A percentile compares a stretch with the other conserved stretches of the same genome.
Conservation (phyloP, 345 rosid genomes). For the Gossypioides kirkii region DNA sequence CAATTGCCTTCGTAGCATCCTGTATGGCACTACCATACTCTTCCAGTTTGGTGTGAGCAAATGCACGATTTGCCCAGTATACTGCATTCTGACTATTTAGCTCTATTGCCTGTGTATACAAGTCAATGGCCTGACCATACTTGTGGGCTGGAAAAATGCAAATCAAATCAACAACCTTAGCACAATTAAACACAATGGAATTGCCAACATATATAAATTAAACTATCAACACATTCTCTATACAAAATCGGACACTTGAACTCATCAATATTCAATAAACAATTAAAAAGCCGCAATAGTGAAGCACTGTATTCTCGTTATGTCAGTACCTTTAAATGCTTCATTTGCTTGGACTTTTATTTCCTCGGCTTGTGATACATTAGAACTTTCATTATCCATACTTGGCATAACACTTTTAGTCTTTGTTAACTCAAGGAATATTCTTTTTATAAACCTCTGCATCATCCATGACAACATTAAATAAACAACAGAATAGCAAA, state of each 20-base stretch:
- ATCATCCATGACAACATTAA: not conserved
- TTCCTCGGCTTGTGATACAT: constrained; percentile 39
- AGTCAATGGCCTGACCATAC: constrained; percentile 69
- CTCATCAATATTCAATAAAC: constrained; percentile 1
- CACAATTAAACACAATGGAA: not conserved
- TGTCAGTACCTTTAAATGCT: constrained; percentile 42
- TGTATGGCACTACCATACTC: constrained; percentile 96
- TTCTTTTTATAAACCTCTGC: not conserved
- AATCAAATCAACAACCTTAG: not conserved
- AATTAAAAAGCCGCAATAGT: not conserved
- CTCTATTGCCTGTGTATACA: constrained; percentile 79
- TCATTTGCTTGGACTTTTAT: constrained; percentile 39
- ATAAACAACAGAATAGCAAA: not conserved
- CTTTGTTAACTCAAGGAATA: not conserved
- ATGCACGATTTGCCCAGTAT: constrained; percentile 95
- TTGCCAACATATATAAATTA: not conserved
- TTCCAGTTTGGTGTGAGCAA: constrained; percentile 89
- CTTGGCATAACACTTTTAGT: constrained; percentile 14
- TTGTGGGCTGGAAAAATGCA: constrained; percentile 51
- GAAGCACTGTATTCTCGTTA: not conserved
- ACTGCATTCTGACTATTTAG: constrained; percentile 65
- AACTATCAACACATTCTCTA: not conserved
- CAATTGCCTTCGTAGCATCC: constrained; percentile 89
- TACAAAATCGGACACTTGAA: not conserved
- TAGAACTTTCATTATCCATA: constrained; percentile 28